Conservation (phyloP, 2,329 filamentous ascomycete genomes). For the Arthroderma uncinatum region DNA sequence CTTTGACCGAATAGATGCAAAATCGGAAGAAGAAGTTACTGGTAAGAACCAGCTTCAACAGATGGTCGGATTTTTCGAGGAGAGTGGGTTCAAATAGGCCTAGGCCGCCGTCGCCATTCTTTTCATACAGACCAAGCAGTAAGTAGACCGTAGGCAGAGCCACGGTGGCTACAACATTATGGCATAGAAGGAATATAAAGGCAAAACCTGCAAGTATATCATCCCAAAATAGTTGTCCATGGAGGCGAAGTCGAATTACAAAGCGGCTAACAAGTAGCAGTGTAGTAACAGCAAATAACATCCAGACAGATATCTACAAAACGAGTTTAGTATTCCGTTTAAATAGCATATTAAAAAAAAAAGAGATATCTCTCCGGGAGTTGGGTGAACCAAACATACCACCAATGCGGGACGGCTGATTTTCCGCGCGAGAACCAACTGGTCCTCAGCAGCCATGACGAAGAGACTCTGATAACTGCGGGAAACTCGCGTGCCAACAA, state of each 20-base stretch:
- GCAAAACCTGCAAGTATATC: constrained; percentile 9
- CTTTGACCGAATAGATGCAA: constrained; percentile 10
- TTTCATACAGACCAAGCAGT: constrained; percentile 4
- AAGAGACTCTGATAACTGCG: not conserved
- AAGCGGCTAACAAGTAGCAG: constrained; percentile 9
- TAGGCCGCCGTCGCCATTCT: no score
- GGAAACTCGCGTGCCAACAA: not conserved
- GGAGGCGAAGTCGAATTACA: constrained; percentile 10
- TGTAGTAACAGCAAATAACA: constrained; percentile 8
- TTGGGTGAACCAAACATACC: constrained; percentile 4
- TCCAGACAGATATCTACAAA: constrained; percentile 9
- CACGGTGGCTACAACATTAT: constrained; percentile 7
- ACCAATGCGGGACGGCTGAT: constrained; percentile 5
- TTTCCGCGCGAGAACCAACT: constrained; percentile 5
- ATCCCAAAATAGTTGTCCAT: constrained; percentile 11
- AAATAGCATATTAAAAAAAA: no score
- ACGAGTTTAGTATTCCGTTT: not conserved
- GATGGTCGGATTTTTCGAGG: not conserved
- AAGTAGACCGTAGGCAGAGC: constrained; percentile 8
- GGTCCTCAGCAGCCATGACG: not conserved
- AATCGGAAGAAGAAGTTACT: constrained; percentile 7
- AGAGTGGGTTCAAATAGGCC: not conserved
- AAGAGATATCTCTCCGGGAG: no score
- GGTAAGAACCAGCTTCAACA: not conserved
- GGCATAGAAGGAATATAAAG: constrained; percentile 8